Percentiles rank a stretch among this genome's conserved stretches.
phyloP scores from a whole-genome alignment of 345 rosid genomes.

The Isatis tinctoria region DNA sequence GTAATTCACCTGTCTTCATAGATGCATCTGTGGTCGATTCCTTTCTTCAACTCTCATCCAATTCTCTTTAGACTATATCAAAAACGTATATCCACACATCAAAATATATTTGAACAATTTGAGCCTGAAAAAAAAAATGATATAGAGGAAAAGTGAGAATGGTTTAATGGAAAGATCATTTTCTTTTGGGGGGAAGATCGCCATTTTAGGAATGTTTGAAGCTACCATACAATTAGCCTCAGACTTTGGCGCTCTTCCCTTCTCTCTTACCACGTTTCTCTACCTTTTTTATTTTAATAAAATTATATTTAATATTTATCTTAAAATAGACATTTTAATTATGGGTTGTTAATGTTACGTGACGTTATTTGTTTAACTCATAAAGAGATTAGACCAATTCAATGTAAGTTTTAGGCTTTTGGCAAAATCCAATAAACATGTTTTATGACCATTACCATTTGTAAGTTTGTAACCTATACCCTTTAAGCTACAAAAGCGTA shows the following conservation, averaged over 20 bases:
- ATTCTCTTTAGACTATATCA: constrained; percentile 1
- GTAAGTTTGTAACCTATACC: background rate
- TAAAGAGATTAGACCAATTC: constrained; percentile 9
- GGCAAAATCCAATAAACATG: background rate
- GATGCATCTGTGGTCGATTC: constrained; percentile 60
- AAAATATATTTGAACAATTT: background rate
- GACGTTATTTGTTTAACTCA: background rate
- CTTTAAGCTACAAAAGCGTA: background rate
- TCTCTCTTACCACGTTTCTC: constrained; percentile 43
- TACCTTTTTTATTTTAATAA: background rate
- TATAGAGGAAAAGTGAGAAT: constrained; percentile 17
- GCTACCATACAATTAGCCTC: constrained; percentile 39
- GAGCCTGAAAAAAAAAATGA: background rate
- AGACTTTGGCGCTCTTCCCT: constrained; percentile 61
- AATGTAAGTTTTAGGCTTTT: background rate
- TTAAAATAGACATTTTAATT: constrained; percentile 23
- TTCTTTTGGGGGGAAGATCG: constrained; percentile 19
- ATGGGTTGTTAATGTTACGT: background rate
- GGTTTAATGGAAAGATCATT: constrained; percentile 19
- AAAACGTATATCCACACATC: background rate
- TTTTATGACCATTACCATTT: background rate
- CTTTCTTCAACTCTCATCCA: constrained; percentile 48
- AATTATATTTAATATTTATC: constrained; percentile 9
- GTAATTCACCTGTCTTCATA: constrained; percentile 76
- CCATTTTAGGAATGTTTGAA: constrained; percentile 43